phyloP scores from a whole-genome alignment of 2,329 filamentous ascomycete species.

The Albophoma yamanashiensis region DNA sequence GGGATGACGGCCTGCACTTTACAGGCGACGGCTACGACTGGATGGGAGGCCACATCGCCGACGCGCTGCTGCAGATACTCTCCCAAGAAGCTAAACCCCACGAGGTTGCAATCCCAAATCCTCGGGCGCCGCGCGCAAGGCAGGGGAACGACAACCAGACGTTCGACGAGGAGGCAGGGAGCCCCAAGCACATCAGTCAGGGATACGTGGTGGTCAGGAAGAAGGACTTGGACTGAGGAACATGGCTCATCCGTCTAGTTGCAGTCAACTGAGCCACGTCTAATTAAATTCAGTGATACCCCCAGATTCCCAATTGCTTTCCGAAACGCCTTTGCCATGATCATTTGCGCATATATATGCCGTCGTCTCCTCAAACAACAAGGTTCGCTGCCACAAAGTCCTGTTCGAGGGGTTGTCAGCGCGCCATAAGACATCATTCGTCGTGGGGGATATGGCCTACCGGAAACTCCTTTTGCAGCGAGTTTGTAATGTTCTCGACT shows the following conservation, averaged over 20 bases:
- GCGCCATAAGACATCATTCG: background rate
- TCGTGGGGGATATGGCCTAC: constrained; percentile 20
- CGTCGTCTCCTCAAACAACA: constrained; percentile 17
- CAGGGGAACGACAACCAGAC: constrained; percentile 21
- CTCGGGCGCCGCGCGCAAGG: constrained; percentile 12
- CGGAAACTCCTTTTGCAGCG: constrained; percentile 72
- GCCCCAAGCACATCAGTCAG: constrained; percentile 32
- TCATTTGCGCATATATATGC: background rate
- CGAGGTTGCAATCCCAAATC: background rate
- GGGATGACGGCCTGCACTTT: constrained; percentile 53
- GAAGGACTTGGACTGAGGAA: constrained; percentile 36
- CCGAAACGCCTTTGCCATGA: constrained; percentile 1
- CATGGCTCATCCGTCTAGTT: background rate
- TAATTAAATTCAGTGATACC: background rate
- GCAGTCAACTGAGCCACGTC: background rate
- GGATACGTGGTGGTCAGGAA: constrained; percentile 45
- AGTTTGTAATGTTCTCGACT: constrained; percentile 75
- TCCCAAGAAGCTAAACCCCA: background rate
- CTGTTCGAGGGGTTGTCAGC: constrained; percentile 16
- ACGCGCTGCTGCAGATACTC: constrained; percentile 37
- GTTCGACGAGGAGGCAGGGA: constrained; percentile 40
- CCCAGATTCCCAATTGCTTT: background rate
- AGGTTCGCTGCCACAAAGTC: constrained; percentile 47
- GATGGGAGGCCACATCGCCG: constrained; percentile 48
- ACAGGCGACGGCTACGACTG: constrained; percentile 48